A percentile compares a stretch with the other conserved stretches of the same genome.
These are phyloP conservation scores for Eucalyptus decipiens DNA, from an alignment of 345 rosid species.

Conservation along the genomic window DNA sequence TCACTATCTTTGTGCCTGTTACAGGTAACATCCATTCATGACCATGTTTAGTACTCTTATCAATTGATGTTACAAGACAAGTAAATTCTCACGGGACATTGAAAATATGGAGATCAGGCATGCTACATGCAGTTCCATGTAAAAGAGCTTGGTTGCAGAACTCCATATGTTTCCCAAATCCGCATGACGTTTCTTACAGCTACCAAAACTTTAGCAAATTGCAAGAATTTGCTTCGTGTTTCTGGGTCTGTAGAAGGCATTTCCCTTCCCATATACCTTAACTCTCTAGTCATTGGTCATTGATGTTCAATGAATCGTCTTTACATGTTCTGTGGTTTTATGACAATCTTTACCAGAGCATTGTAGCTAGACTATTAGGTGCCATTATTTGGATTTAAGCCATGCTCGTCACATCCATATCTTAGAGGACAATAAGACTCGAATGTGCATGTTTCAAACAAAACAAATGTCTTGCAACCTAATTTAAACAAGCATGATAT, in stretches of 20 bases:
- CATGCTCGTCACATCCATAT: not conserved
- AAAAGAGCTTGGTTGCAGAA: not conserved
- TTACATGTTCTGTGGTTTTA: not conserved
- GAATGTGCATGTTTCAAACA: not conserved
- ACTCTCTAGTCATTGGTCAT: not conserved
- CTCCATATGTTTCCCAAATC: not conserved
- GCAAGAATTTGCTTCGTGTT: not conserved
- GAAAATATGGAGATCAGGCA: not conserved
- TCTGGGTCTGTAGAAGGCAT: not conserved
- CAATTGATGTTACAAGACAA: not conserved
- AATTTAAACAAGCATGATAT: not conserved
- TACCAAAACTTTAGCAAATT: not conserved
- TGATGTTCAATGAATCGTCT: not conserved
- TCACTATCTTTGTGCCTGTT: not conserved
- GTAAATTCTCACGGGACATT: not conserved
- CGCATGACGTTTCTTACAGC: not conserved
- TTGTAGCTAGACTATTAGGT: not conserved
- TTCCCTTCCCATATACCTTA: not conserved
- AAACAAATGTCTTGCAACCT: not conserved
- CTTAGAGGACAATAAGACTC: not conserved
- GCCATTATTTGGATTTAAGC: not conserved
- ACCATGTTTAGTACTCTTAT: not conserved
- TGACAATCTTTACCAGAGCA: not conserved
- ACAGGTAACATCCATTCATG: not conserved
- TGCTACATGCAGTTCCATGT: not conserved